Evolutionary conservation across 768 basidiomycete species (phyloP).

Genomic region (Coprinellus aureogranulatus): DNA sequence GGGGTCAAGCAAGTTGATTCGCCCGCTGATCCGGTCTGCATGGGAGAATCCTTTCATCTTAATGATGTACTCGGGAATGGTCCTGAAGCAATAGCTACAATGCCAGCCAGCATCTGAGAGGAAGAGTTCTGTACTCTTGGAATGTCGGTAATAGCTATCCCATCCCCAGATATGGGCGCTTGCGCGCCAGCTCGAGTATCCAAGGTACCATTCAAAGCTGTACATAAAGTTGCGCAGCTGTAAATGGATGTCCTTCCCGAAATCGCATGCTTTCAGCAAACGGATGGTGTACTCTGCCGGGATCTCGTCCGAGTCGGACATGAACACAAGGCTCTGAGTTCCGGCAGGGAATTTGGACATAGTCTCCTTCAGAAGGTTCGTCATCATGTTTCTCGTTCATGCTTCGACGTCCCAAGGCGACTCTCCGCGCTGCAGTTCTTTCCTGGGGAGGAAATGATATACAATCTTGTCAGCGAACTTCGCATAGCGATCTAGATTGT

Average conservation of each 20-base stretch:
- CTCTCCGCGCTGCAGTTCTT: slow-evolving; percentile 38
- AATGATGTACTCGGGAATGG: slow-evolving; percentile 53
- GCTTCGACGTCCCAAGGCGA: slow-evolving; percentile 52
- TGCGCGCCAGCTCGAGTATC: slow-evolving; percentile 55
- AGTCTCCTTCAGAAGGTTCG: slow-evolving; percentile 39
- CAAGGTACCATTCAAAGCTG: slow-evolving; percentile 60
- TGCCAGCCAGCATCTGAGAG: slow-evolving; percentile 70
- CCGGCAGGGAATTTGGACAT: slow-evolving; percentile 28
- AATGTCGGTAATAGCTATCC: slow-evolving; percentile 47
- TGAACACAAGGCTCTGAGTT: slow-evolving; percentile 47
- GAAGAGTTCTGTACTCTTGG: slow-evolving; percentile 42
- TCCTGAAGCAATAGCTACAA: slow-evolving; percentile 65
- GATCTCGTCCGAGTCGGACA: slow-evolving; percentile 65
- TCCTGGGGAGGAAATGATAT: slow-evolving; percentile 48
- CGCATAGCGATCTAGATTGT: slow-evolving; percentile 43
- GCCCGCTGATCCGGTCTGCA: no score
- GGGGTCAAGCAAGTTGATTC: no score
- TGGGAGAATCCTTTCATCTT: slow-evolving; percentile 64
- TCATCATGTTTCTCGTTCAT: slow-evolving; percentile 48
- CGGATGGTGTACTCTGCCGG: slow-evolving; percentile 50
- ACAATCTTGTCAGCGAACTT: slow-evolving; percentile 54
- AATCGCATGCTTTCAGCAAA: slow-evolving; percentile 53
- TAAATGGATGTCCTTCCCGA: slow-evolving; percentile 52
- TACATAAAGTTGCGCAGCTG: slow-evolving; percentile 62
- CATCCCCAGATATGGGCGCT: slow-evolving; percentile 47